Percentiles rank a stretch among this genome's conserved stretches.
phyloP scores from a whole-genome alignment of 768 basidiomycete genomes.

The Omphalotus guepiniiformis region DNA sequence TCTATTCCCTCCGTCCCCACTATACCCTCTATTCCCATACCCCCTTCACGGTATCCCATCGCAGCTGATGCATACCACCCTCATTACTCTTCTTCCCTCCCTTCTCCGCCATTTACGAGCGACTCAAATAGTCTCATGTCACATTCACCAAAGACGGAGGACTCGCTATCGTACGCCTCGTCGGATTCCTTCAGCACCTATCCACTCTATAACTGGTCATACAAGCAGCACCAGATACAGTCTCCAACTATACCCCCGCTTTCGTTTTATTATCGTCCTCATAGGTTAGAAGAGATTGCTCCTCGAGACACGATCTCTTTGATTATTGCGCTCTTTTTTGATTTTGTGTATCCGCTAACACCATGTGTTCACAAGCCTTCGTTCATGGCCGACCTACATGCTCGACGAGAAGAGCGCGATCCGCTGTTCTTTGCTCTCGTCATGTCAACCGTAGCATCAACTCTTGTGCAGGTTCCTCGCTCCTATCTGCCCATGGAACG shows the following conservation, averaged over 20 bases:
- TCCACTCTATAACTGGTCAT: constrained; percentile 67
- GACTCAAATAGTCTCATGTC: constrained; percentile 28
- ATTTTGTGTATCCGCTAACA: constrained; percentile 89
- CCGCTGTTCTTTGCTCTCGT: constrained; percentile 89
- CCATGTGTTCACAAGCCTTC: constrained; percentile 90
- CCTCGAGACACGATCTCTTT: constrained; percentile 77
- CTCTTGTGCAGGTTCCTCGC: constrained; percentile 83
- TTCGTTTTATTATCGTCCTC: constrained; percentile 68
- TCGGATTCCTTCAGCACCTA: constrained; percentile 59
- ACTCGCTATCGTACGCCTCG: constrained; percentile 31
- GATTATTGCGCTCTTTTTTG: constrained; percentile 87
- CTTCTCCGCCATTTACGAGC: constrained; percentile 27
- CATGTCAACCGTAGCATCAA: constrained; percentile 84
- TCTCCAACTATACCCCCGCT: constrained; percentile 56
- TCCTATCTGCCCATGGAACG: constrained; percentile 88
- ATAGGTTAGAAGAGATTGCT: constrained; percentile 77
- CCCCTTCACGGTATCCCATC: constrained; percentile 69
- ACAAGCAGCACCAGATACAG: constrained; percentile 49
- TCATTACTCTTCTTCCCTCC: constrained; percentile 43
- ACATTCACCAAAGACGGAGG: constrained; percentile 40
- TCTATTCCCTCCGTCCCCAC: constrained; percentile 32
- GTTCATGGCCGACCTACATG: constrained; percentile 85
- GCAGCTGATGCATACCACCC: constrained; percentile 63
- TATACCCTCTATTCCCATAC: constrained; percentile 40
- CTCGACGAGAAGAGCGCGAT: constrained; percentile 77